Base-by-base conservation (phyloP, 306 rosid species). In the Boehmeria nivea region DNA sequence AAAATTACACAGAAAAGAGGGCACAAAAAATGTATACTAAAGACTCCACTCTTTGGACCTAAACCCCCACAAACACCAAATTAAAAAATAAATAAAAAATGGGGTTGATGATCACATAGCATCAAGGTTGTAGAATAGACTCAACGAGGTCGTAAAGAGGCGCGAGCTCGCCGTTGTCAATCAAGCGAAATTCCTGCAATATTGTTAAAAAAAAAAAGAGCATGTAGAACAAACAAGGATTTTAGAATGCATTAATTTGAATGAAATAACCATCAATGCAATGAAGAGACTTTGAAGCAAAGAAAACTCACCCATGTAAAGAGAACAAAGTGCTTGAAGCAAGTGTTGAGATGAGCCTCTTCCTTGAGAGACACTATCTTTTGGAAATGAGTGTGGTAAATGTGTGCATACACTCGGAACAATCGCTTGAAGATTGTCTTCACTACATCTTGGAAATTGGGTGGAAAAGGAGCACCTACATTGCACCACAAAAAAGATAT, bases 251-350 rank as follows among this genome's bases (percentile, higher is more conserved):
- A 31, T n/a, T n/a, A n/a, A n/a, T n/a, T n/a, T n/a, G 5, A 33
- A 33, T 33, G 6, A 51, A 21, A 3, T 7, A 54, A 22, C 3
- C 26, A 53, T 43, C 22, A 16, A 25, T 1, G 9, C 3, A 1
- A 9, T 16, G 3, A 39, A 25, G 13, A 15, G 36, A 16, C 13
- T 16, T 6, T n/a, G n/a, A n/a, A 20, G 16, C 11, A 56, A 5
- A 20, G 14, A 48, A 14, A 71, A 67, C 89, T 82, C 65, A 88
- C 96, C 72, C 94, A 84, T 8, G 88, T 84, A 65, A 84, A 88
- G 43, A 88, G 80, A 65, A 88, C 84, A 69, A 88, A 88, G 67
- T 88, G 96, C 80, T 88, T 88, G 74, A 88, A 84, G 88, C 94
- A 88, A 50, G 96, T 88, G 48, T 88, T 88, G 37, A 88, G 79